A percentile compares a stretch with the other conserved stretches of the same genome.
phyloP scores from a whole-genome alignment of 352 stramenopile genomes.

The Elongisporangium senticosum region DNA sequence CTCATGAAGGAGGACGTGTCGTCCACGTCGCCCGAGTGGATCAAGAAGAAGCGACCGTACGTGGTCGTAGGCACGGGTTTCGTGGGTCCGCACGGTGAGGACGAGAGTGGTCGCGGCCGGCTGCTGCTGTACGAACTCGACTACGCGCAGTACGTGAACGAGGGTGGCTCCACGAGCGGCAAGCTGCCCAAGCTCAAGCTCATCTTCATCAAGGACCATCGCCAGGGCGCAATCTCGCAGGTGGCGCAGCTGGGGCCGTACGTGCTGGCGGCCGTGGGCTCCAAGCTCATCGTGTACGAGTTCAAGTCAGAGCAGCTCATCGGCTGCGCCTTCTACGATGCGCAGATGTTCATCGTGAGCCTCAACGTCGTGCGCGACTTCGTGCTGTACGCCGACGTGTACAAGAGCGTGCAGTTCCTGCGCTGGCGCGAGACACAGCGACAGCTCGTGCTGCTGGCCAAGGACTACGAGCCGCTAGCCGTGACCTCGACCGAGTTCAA shows the following conservation, averaged over 20 bases:
- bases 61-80: conserved; percentile 80
- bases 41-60: conserved; percentile 75
- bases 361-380: conserved; percentile 82
- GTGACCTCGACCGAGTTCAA: conserved; percentile 81
- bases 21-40: conserved; percentile 64
- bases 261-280: conserved; percentile 77
- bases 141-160: conserved; percentile 84
- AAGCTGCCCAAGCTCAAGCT: conserved; percentile 79
- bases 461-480: conserved; percentile 81
- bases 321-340: conserved; percentile 83
- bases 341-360: conserved; percentile 85
- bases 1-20: conserved; percentile 69
- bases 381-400: conserved; percentile 84
- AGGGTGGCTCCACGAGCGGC: conserved; percentile 60
- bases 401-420: conserved; percentile 87
- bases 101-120: conserved; percentile 78
- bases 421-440: conserved; percentile 82
- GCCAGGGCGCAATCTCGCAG: conserved; percentile 75
- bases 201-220: conserved; percentile 84
- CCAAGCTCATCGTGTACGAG: conserved; percentile 87
- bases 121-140: conserved; percentile 85
- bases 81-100: conserved; percentile 78
- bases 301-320: conserved; percentile 87
- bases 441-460: conserved; percentile 73
- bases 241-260: conserved; percentile 76